Evolutionary conservation across 306 rosid species (phyloP), one percentile per base, ranked within the genome.

Genomic region (Lathyrus aphaca): DNA sequence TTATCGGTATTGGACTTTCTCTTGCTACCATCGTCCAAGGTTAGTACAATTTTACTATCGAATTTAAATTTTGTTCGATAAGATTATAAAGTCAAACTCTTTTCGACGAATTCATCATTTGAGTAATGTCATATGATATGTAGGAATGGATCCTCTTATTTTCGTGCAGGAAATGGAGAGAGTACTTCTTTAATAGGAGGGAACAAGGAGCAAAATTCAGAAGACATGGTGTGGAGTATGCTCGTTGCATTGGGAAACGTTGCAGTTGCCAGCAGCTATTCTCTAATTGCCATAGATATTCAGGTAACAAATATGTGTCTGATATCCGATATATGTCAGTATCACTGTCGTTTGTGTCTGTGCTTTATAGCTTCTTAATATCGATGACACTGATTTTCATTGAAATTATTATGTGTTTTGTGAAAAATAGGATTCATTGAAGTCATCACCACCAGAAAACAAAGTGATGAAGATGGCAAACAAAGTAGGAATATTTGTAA

Each of bases 401-500:
- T 35, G 38, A 62, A 43, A 19, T 12, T 10, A 8, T 18, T 38
- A 27, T 27, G 17, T 38, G 5, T 63, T 10, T 0, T 10, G 2
- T 49, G 27, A 23, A 73, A 71, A 76, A 40, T 66, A 90, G 89
- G 94, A 87, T 66, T 82, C 89, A 1, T 66, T 80, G 35, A 86
- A 74, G 74, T 84, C 94, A 39, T 77, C 84, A 3, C 87, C 86
- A 15, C 83, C 96, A 6, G 91, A 87, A 51, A 87, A 86, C 78
- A 74, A 76, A 69, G 85, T 76, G 63, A 90, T 87, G 94, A 87
- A 90, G 79, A 74, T 2, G 78, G 88, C 84, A 17, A 84, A 74
- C 51, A 68, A 2, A 79, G 74, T 80, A 10, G 81, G 81, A 5
- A 67, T 84, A 19, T 51, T 44, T 12, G 55, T 77, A 0, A 89